Evolutionary conservation across 139 green algal species (phyloP).

Genomic region (Prasinococcaceae sp.): DNA sequence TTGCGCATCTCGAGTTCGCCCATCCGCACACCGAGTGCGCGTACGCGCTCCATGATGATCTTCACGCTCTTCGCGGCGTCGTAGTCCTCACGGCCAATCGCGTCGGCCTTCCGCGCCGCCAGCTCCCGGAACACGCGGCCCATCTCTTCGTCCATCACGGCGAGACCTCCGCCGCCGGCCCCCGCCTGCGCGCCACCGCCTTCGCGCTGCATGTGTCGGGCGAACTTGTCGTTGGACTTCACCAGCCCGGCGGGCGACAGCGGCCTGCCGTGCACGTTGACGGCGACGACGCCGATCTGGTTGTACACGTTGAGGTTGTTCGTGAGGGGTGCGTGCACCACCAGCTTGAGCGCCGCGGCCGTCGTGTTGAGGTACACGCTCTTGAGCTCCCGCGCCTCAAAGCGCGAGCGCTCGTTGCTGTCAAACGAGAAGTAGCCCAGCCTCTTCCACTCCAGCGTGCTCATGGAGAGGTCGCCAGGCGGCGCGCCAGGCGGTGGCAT

Average conservation of each 20-base stretch:
- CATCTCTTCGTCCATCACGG: not conserved
- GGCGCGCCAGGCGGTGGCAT: slow-evolving; percentile 11
- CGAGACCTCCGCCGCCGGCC: not conserved
- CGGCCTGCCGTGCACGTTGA: slow-evolving; percentile 59
- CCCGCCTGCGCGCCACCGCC: not conserved
- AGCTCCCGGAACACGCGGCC: slow-evolving; percentile 35
- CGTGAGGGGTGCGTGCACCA: slow-evolving; percentile 63
- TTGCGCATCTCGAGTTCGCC: slow-evolving; percentile 24
- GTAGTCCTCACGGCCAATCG: slow-evolving; percentile 78
- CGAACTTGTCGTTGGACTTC: slow-evolving; percentile 1
- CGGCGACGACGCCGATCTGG: slow-evolving; percentile 69
- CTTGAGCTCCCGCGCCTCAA: slow-evolving; percentile 80
- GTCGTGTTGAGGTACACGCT: slow-evolving; percentile 58
- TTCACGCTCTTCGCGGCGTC: slow-evolving; percentile 88
- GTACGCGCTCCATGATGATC: slow-evolving; percentile 43
- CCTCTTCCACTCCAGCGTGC: slow-evolving; percentile 42
- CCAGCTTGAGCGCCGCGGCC: slow-evolving; percentile 41
- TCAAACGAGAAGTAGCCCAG: slow-evolving; percentile 80
- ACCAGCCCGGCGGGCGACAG: slow-evolving; percentile 23
- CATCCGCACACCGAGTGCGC: slow-evolving; percentile 23
- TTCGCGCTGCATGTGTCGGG: not conserved
- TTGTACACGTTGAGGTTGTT: slow-evolving; percentile 85
- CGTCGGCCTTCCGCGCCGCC: slow-evolving; percentile 46
- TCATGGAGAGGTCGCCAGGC: slow-evolving; percentile 1
- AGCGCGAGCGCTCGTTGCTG: slow-evolving; percentile 63